Percentiles rank a stretch among this genome's conserved stretches.
Conservation (phyloP, 2,329 filamentous ascomycete genomes). For the Apiospora malaysiana region DNA sequence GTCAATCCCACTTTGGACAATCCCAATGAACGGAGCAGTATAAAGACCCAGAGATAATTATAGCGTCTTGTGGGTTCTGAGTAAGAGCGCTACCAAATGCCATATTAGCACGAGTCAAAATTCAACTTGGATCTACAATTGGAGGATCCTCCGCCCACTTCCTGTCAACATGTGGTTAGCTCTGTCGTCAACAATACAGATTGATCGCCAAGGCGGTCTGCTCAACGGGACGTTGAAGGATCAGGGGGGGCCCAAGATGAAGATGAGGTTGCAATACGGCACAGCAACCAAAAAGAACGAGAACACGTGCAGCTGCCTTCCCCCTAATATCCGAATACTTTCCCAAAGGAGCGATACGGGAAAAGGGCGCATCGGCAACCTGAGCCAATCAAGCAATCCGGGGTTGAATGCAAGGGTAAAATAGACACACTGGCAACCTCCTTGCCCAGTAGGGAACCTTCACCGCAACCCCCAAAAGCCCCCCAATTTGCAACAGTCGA, state of each 20-base stretch:
- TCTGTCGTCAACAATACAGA: background rate
- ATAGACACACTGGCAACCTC: background rate
- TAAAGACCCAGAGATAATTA: background rate
- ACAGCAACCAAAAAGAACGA: background rate
- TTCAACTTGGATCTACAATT: background rate
- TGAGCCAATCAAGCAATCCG: slow-evolving; percentile 15
- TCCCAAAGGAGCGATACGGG: slow-evolving; percentile 3
- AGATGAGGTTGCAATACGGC: background rate
- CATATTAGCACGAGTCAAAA: background rate
- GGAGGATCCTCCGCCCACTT: background rate
- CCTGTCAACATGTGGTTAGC: background rate
- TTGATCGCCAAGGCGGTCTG: background rate
- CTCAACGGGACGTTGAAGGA: background rate
- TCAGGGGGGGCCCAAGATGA: background rate
- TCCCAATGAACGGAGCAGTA: background rate
- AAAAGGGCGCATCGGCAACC: background rate
- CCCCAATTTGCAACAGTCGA: background rate
- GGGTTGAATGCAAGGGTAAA: background rate
- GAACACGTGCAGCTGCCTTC: background rate
- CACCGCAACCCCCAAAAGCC: slow-evolving; percentile 1
- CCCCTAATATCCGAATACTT: slow-evolving; percentile 2
- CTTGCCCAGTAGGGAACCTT: background rate
- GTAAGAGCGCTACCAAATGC: background rate
- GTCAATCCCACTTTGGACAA: background rate
- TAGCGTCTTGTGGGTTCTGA: background rate